A percentile compares a stretch with the other conserved stretches of the same genome.
These are phyloP conservation scores for Epichloe scottii DNA, from an alignment of 2,329 filamentous ascomycete species.

Conservation along the genomic window DNA sequence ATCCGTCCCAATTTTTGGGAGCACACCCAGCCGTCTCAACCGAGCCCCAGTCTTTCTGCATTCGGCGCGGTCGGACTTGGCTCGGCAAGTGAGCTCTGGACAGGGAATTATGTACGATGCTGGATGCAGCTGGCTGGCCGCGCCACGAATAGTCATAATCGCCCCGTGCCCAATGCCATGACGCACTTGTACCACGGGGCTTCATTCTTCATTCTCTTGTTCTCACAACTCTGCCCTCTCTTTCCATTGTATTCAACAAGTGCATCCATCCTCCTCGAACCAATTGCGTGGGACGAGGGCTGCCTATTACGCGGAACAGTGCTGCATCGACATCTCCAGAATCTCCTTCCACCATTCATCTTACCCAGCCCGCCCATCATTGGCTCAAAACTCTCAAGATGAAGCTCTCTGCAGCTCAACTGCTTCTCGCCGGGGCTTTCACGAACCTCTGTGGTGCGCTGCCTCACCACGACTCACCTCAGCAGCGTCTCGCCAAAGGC, in stretches of 20 bases:
- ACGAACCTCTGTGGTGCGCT: slow-evolving; percentile 12
- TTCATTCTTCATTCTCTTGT: neutral
- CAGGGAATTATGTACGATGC: too few species aligned
- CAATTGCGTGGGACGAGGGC: too few species aligned
- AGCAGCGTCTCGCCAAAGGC: slow-evolving; percentile 40
- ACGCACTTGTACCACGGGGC: neutral
- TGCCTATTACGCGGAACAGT: too few species aligned
- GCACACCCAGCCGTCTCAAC: too few species aligned
- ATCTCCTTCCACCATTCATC: neutral
- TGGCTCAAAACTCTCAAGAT: slow-evolving; percentile 7
- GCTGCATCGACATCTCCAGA: too few species aligned
- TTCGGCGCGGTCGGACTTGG: slow-evolving; percentile 4
- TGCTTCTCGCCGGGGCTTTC: slow-evolving; percentile 16
- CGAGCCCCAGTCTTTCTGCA: neutral
- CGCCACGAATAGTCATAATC: neutral
- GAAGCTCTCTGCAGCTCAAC: slow-evolving; percentile 15
- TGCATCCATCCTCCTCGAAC: too few species aligned
- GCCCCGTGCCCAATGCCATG: neutral
- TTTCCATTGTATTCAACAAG: neutral
- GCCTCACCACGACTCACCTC: slow-evolving; percentile 36
- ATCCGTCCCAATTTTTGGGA: too few species aligned
- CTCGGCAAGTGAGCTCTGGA: slow-evolving; percentile 5
- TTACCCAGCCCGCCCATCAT: neutral
- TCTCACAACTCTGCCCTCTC: neutral
- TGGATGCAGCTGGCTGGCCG: neutral